Conservation (phyloP, 2,329 filamentous ascomycete species). For the Knufia petricola region DNA sequence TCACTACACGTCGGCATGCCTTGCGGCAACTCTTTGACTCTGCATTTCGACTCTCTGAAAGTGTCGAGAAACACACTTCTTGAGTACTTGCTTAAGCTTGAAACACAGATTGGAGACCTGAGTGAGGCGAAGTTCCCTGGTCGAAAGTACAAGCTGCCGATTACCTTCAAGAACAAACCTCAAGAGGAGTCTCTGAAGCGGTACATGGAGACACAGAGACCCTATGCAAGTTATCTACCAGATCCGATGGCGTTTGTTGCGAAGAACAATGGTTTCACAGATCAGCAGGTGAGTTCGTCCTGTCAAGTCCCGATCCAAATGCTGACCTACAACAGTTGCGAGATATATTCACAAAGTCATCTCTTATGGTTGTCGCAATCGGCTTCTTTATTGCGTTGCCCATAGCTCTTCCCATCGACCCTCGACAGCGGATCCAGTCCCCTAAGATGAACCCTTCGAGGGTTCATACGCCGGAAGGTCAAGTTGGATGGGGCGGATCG, state of each 20-base stretch:
- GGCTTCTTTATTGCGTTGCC: constrained; percentile 49
- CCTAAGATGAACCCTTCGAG: constrained; percentile 50
- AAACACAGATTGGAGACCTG: constrained; percentile 33
- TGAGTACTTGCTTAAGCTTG: constrained; percentile 28
- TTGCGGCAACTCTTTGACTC: constrained; percentile 37
- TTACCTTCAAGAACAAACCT: constrained; percentile 32
- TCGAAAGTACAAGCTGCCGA: constrained; percentile 37
- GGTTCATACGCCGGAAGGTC: constrained; percentile 48
- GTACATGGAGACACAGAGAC: constrained; percentile 53
- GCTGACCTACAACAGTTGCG: constrained; percentile 31
- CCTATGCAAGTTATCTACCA: constrained; percentile 52
- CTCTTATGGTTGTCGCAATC: constrained; percentile 44
- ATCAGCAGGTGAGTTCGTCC: constrained; percentile 27
- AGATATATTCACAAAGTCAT: constrained; percentile 42
- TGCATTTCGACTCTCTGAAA: constrained; percentile 38
- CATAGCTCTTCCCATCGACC: constrained; percentile 44
- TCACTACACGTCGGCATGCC: constrained; percentile 44
- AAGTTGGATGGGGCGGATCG: constrained; percentile 46
- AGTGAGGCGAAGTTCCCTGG: constrained; percentile 34
- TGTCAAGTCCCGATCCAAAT: not conserved
- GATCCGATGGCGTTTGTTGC: constrained; percentile 51
- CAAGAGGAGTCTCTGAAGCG: constrained; percentile 45
- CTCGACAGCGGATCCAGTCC: constrained; percentile 43
- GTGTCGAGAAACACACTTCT: constrained; percentile 32
- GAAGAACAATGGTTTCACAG: constrained; percentile 44